Base-by-base conservation (phyloP, 768 basidiomycete species). In the Terana coerulea region DNA sequence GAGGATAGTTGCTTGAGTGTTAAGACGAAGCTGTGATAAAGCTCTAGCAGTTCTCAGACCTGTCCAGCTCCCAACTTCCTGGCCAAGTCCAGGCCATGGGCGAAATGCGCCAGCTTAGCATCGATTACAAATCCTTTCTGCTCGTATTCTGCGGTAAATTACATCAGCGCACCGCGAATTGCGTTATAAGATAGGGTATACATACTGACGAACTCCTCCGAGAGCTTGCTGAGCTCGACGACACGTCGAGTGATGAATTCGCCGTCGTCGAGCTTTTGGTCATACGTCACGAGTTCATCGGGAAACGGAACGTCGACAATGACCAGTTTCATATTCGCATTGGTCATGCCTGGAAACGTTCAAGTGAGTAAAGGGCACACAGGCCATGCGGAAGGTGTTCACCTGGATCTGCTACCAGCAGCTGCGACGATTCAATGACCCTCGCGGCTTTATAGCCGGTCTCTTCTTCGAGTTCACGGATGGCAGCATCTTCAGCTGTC, bases 401-500 rank as follows among this genome's bases (percentile, higher is more conserved):
- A 88, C 88, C 91, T 56, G 90, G 88, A 64, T 92, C 88, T 53
- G 67, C 71, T 30, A 86, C 86, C 22, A 86, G 62, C 21, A 83
- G 59, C 3, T 84, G 81, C 6, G 82, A 81, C 1, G 76, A 71
- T 54, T 91, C 79, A 28, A 87, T 61, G 26, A 94, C 74, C 44
- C 74, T 65, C 45, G 77, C 72, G 2, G 86, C 87, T 47, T 77
- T 81, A 69, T 81, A 95, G 4, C 95, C 95, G 2, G 95, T 97
- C 67, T 98, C 95, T 69, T 98, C 95, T 61, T 84, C 77, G 12
- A 98, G 77, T 66, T 98, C 95, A 19, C 95, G 81, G 31, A 93
- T 75, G 1, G 94, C 95, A 1, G 92, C 80, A 15, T 78, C 69
- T 67, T 88, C 89, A 0, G 91, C 75, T 0, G 85, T 81, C 72